Conservation (phyloP, 2,329 filamentous ascomycete genomes). For the Claviceps sp. region DNA sequence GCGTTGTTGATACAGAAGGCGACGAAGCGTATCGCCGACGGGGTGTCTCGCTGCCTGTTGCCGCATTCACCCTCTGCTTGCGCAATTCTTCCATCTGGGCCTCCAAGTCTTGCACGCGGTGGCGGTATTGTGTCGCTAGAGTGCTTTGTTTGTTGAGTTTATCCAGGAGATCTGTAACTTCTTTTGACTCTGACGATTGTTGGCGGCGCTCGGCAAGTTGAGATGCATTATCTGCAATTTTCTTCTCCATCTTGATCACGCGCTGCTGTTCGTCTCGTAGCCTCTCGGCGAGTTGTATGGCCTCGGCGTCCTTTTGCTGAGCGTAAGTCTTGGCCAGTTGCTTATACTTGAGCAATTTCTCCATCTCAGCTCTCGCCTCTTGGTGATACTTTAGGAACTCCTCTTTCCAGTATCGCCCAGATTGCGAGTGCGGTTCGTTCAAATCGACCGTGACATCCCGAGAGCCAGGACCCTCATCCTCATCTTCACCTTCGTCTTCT, state of each 20-base stretch:
- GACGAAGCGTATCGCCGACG: conserved; percentile 20
- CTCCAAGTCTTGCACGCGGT: conserved; percentile 46
- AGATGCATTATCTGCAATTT: conserved; percentile 45
- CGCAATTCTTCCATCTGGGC: conserved; percentile 29
- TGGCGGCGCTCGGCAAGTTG: conserved; percentile 31
- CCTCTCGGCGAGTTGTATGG: conserved; percentile 49
- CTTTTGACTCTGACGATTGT: conserved; percentile 22
- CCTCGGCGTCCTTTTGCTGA: conserved; percentile 62
- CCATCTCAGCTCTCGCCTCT: conserved; percentile 60
- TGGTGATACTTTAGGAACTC: conserved; percentile 62
- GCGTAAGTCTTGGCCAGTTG: conserved; percentile 68
- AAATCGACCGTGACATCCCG: conserved; percentile 56
- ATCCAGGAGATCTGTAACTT: conserved; percentile 34
- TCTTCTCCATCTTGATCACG: conserved; percentile 49
- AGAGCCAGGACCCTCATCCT: conserved; percentile 30
- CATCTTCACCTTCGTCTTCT: conserved; percentile 30
- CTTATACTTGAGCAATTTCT: conserved; percentile 68
- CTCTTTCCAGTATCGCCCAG: conserved; percentile 68
- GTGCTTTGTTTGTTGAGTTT: conserved; percentile 45
- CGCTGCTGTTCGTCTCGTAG: conserved; percentile 56
- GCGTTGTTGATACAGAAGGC: conserved; percentile 33
- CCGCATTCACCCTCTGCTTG: conserved; percentile 22
- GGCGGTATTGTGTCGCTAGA: conserved; percentile 43
- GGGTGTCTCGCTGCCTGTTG: conserved; percentile 15
- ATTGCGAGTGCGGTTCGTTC: conserved; percentile 60